Evolutionary conservation across 306 rosid genomes (phyloP), one percentile per base, ranked within the genome.

Genomic region (Styphnolobium japonicum): DNA sequence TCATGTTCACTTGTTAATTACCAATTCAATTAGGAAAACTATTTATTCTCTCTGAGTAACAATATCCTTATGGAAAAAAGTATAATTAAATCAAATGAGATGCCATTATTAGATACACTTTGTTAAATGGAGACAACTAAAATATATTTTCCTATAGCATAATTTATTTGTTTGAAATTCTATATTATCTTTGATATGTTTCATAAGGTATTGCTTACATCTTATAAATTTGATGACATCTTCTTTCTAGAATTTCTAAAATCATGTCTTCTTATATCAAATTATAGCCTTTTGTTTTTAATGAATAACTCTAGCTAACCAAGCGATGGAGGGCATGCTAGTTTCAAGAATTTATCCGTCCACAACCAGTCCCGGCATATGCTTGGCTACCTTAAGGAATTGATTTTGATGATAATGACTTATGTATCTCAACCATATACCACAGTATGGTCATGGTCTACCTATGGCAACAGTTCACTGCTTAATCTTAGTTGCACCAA

Each of bases 11-110:
- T 45, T 76, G 60, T 66, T 70, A 42, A 53, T 19, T 34, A 10
- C 39, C 19, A 36, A 34, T 61, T 67, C 61, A 43, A 53, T 80
- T 10, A n/a, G 27, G 60, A 76, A 62, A 37, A 25, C 39, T 65
- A 27, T 39, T 29, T 68, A 33, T 75, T 65, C 15, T 57, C 39
- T 36, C 10, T 42, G 29, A 40, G 58, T 21, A 70, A 34, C 69
- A 18, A 21, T 25, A 22, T 68, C 81, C 19, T 51, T 39, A 7
- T 40, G 15, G 74, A 36, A 25, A 60, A 72, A 70, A 3, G 31
- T 48, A 34, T 29, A 77, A 67, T 67, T 78, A 62, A 72, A 67
- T 67, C 73, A 16, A 45, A 60, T 10, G 52, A 78, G 55, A 67
- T 46, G 53, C 21, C 80, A 60, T 52, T 23, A 1, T 29, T 11